phyloP scores from a whole-genome alignment of 306 rosid genomes.

The Glycine tomentella region DNA sequence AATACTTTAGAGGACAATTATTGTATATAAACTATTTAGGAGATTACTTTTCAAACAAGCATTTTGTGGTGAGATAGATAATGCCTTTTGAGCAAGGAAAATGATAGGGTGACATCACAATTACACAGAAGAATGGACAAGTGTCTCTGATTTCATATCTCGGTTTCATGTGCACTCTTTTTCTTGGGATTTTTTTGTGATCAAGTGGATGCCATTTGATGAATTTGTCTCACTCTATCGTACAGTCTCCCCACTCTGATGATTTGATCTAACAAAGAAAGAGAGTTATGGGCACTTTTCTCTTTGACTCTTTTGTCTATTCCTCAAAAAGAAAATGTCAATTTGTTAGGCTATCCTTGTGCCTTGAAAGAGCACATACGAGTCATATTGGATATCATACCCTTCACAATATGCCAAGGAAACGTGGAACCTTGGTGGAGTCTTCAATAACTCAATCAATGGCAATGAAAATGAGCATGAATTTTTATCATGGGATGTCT shows the following conservation, averaged over 20 bases:
- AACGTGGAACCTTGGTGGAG: constrained; percentile 38
- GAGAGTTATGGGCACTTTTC: constrained; percentile 23
- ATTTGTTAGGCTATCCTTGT: constrained; percentile 7
- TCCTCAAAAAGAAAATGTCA: constrained; percentile 24
- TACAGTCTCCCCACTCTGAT: background rate
- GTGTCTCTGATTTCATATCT: background rate
- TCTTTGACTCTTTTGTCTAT: constrained; percentile 3
- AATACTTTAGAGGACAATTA: background rate
- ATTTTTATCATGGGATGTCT: background rate
- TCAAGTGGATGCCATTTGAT: constrained; percentile 1
- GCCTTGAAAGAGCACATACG: background rate
- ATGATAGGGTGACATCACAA: background rate
- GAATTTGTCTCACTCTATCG: background rate
- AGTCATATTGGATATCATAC: constrained; percentile 3
- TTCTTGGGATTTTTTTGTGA: background rate
- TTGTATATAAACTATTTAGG: background rate
- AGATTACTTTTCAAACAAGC: background rate
- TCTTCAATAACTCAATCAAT: background rate
- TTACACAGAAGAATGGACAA: background rate
- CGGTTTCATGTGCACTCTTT: background rate
- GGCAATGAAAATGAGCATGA: background rate
- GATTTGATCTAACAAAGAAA: constrained; percentile 5
- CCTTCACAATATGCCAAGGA: constrained; percentile 25
- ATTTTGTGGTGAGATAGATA: background rate
- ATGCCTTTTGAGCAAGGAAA: background rate